Conservation (phyloP, 2,329 filamentous ascomycete species). For the Huntiella bhutanensis region DNA sequence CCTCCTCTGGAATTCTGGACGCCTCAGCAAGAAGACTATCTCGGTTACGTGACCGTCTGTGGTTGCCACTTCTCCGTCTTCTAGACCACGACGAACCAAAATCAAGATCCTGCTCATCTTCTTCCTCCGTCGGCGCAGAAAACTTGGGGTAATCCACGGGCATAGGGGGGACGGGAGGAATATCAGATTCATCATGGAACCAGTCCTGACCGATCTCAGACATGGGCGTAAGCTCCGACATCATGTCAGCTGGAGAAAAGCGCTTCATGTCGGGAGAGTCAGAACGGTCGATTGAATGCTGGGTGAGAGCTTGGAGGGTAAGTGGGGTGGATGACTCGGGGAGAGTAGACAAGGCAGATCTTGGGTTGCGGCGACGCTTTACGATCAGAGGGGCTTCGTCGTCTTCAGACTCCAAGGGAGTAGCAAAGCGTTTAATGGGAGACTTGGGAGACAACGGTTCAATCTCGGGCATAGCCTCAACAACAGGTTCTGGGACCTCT, state of each 20-base stretch:
- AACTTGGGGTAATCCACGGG: neutral
- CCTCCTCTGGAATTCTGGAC: constrained; percentile 5
- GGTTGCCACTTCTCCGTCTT: constrained; percentile 5
- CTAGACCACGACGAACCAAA: constrained; percentile 5
- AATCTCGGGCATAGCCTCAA: neutral
- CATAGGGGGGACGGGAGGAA: neutral
- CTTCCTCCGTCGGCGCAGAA: neutral
- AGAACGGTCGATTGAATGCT: constrained; percentile 7
- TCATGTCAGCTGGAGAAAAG: constrained; percentile 2
- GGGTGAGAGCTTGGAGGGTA: constrained; percentile 6
- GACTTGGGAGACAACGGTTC: neutral
- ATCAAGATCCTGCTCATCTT: constrained; percentile 9
- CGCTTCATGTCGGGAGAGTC: neutral
- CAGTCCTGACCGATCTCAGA: constrained; percentile 8
- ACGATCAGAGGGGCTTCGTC: neutral
- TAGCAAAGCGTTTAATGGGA: neutral
- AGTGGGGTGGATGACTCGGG: constrained; percentile 3
- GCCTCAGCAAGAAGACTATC: constrained; percentile 3
- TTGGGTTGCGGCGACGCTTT: constrained; percentile 5
- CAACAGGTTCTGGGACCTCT: neutral
- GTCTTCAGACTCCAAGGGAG: neutral
- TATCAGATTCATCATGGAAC: neutral
- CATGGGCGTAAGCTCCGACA: constrained; percentile 7
- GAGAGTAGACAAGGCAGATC: neutral
- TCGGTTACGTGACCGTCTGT: constrained; percentile 1